phyloP scores from a whole-genome alignment of 2,329 filamentous ascomycete species.

The Pezizomycotina sp. region DNA sequence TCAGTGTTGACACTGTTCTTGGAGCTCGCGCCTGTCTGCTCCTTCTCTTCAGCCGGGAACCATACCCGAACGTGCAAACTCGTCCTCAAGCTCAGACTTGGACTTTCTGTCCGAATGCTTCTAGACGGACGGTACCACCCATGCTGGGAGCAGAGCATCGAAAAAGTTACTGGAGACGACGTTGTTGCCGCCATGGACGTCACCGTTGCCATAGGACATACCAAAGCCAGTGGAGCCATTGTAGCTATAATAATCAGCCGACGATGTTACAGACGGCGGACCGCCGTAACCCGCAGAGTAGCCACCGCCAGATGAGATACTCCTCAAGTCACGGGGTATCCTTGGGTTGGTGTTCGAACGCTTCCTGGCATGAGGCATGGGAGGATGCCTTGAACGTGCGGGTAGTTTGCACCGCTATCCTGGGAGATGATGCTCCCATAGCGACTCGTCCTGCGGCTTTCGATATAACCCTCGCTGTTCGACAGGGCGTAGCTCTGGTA shows the following conservation, averaged over 20 bases:
- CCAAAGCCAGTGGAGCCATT: conserved; percentile 13
- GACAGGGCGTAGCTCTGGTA: conserved; percentile 5
- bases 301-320: conserved; percentile 10
- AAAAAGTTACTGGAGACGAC: conserved; percentile 23
- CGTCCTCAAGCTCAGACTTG: conserved; percentile 21
- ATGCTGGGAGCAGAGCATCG: conserved; percentile 38
- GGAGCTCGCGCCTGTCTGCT: conserved; percentile 21
- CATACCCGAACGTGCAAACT: conserved; percentile 18
- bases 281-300: conserved; percentile 12
- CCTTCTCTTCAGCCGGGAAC: conserved; percentile 21
- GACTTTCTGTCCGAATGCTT: conserved; percentile 52
- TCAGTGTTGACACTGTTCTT: conserved; percentile 20
- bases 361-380: conserved; percentile 15
- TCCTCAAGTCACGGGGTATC: conserved; percentile 9
- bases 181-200: conserved; percentile 21
- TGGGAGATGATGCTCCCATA: conserved; percentile 7
- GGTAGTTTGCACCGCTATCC: conserved; percentile 13
- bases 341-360: conserved; percentile 13
- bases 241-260: conserved; percentile 17
- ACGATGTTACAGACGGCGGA: conserved; percentile 11
- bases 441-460: conserved; percentile 12
- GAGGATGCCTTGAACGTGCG: conserved; percentile 9
- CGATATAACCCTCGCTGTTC: neutral
- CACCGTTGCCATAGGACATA: conserved; percentile 19
- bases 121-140: conserved; percentile 88